These are phyloP conservation scores for Jackrogersella minutella DNA, from an alignment of 495 filamentous ascomycete species.

Conservation along the genomic window DNA sequence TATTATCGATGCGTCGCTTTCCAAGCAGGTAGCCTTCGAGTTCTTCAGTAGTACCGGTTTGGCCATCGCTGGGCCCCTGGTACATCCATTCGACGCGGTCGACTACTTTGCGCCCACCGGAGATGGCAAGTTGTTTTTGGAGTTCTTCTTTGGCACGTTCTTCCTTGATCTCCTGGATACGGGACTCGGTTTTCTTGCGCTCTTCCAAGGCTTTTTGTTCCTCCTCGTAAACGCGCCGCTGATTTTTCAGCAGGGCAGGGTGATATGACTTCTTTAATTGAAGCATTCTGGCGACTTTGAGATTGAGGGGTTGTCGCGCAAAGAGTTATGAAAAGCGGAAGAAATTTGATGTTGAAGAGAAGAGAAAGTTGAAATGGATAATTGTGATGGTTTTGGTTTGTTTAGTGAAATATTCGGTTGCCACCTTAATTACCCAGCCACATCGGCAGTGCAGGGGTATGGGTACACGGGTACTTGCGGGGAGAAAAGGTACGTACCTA, in stretches of 20 bases:
- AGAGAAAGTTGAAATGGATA: conserved; percentile 11
- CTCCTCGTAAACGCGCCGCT: conserved; percentile 81
- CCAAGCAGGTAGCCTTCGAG: conserved; percentile 93
- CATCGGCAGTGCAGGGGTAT: neutral
- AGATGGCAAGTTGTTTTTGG: conserved; percentile 85
- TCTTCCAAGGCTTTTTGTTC: conserved; percentile 95
- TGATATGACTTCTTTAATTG: conserved; percentile 99
- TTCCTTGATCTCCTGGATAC: conserved; percentile 88
- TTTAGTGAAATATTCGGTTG: conserved; percentile 5
- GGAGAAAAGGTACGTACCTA: conserved; percentile 4
- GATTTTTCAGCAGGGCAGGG: conserved; percentile 81
- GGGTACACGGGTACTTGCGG: neutral
- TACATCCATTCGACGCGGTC: conserved; percentile 99
- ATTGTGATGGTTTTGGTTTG: neutral
- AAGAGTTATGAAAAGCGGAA: neutral
- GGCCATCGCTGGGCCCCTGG: conserved; percentile 80
- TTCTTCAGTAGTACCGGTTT: conserved; percentile 85
- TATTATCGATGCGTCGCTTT: conserved; percentile 85
- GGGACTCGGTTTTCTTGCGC: conserved; percentile 80
- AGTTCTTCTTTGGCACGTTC: conserved; percentile 93
- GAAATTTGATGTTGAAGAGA: neutral
- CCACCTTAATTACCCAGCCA: conserved; percentile 7
- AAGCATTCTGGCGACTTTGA: conserved; percentile 71
- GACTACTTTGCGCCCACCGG: conserved; percentile 76
- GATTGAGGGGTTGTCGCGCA: conserved; percentile 17